phyloP scores from a whole-genome alignment of 768 basidiomycete species.

The Lactarius pseudohatsudake region DNA sequence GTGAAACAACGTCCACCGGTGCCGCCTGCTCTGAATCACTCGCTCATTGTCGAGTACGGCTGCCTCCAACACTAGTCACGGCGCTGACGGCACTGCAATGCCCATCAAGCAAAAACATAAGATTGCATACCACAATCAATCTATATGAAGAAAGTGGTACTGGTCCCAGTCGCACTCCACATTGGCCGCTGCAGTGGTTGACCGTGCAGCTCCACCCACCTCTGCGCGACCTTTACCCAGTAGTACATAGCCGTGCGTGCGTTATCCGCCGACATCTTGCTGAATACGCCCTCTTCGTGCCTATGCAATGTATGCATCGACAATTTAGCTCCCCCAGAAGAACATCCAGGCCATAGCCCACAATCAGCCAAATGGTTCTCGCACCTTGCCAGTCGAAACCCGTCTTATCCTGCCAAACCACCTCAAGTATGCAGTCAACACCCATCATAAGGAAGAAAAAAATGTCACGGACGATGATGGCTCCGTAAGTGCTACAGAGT shows the following conservation, averaged over 20 bases:
- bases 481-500: slow-evolving; percentile 6
- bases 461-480: slow-evolving; percentile 17
- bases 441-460: slow-evolving; percentile 30
- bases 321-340: slow-evolving; percentile 23
- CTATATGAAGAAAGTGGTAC: not conserved
- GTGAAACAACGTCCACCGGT: too few relatives aligned
- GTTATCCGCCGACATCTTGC: slow-evolving; percentile 20
- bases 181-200: slow-evolving; percentile 3
- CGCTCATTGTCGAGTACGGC: too few relatives aligned
- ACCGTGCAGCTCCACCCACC: slow-evolving; percentile 27
- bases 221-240: slow-evolving; percentile 24
- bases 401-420: slow-evolving; percentile 16
- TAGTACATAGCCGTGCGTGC: slow-evolving; percentile 23
- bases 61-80: not conserved
- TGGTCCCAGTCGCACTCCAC: too few relatives aligned
- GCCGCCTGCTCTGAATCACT: too few relatives aligned
- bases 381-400: slow-evolving; percentile 15
- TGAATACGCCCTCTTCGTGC: slow-evolving; percentile 27
- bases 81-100: not conserved
- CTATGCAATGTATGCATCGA: slow-evolving; percentile 25
- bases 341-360: slow-evolving; percentile 26
- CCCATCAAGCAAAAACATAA: not conserved
- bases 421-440: slow-evolving; percentile 23
- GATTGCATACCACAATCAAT: not conserved
- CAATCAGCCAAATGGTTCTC: slow-evolving; percentile 23